Conservation (phyloP, 169 alveolate species). For the Theileria luwenshuni region DNA sequence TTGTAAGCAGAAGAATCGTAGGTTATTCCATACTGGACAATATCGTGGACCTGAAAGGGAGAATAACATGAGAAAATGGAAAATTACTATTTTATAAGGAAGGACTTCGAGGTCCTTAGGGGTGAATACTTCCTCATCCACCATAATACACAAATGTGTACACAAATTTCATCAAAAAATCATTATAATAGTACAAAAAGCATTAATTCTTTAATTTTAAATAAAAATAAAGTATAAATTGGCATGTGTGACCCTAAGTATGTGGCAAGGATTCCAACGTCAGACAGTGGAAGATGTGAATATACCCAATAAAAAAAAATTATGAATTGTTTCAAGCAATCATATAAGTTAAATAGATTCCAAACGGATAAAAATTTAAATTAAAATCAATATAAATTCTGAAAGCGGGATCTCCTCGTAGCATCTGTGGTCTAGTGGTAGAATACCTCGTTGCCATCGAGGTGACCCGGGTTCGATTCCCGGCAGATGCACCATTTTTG, state of each 20-base stretch:
- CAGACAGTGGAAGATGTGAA: not conserved
- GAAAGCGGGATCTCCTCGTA: not conserved
- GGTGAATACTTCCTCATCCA: conserved; percentile 29
- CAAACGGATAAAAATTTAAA: not conserved
- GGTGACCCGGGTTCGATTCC: conserved; percentile 99
- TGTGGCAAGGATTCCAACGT: not conserved
- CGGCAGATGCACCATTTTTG: conserved; percentile 90
- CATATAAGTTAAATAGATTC: not conserved
- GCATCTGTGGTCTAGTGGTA: conserved; percentile 97
- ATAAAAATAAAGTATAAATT: too few relatives aligned
- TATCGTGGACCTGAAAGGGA: conserved; percentile 50
- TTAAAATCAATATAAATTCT: conserved; percentile 13
- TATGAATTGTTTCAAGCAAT: not conserved
- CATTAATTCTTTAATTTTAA: too few relatives aligned
- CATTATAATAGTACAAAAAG: too few relatives aligned
- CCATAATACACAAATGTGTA: conserved; percentile 16
- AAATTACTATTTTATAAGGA: conserved; percentile 46
- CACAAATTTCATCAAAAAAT: too few relatives aligned
- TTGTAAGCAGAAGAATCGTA: conserved; percentile 9
- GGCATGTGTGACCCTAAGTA: too few relatives aligned
- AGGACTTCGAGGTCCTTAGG: conserved; percentile 60
- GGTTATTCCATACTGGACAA: conserved; percentile 48
- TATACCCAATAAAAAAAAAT: conserved; percentile 1
- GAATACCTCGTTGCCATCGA: conserved; percentile 98
- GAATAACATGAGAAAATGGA: not conserved